Percentiles rank a stretch among this genome's conserved stretches.
Evolutionary conservation across 2,329 filamentous ascomycete genomes (phyloP).

Genomic region (Epichloe bromicola): DNA sequence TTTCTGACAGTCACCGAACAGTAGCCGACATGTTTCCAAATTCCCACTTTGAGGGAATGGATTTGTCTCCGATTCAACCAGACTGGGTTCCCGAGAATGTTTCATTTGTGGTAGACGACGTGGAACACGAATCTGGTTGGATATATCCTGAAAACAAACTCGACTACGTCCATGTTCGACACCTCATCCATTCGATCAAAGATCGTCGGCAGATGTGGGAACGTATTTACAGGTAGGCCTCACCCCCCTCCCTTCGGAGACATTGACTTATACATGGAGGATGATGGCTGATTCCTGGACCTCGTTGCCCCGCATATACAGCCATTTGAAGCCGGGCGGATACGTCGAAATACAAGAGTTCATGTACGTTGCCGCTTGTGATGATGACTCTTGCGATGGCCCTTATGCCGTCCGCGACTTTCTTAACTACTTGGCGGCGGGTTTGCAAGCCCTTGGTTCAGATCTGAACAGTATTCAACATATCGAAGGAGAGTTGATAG

Average conservation of each 20-base stretch:
- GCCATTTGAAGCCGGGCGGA: slow-evolving; percentile 38
- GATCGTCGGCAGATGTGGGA: slow-evolving; percentile 28
- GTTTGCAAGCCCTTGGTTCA: slow-evolving; percentile 27
- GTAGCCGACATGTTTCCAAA: slow-evolving; percentile 35
- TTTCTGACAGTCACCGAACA: slow-evolving; percentile 10
- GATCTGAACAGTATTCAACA: slow-evolving; percentile 27
- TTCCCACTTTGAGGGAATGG: slow-evolving; percentile 32
- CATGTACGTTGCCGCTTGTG: slow-evolving; percentile 26
- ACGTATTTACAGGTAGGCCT: slow-evolving; percentile 27
- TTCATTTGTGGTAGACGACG: slow-evolving; percentile 38
- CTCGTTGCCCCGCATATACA: slow-evolving; percentile 9
- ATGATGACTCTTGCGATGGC: slow-evolving; percentile 30
- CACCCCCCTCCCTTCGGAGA: neutral
- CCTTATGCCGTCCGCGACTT: slow-evolving; percentile 36
- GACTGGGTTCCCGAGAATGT: slow-evolving; percentile 37
- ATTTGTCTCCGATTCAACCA: slow-evolving; percentile 39
- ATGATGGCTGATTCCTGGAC: neutral
- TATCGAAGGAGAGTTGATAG: slow-evolving; percentile 22
- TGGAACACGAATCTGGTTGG: slow-evolving; percentile 38
- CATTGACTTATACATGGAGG: neutral
- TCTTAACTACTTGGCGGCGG: slow-evolving; percentile 25
- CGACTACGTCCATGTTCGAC: slow-evolving; percentile 37
- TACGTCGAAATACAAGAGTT: slow-evolving; percentile 38
- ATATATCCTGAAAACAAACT: slow-evolving; percentile 30
- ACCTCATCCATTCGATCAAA: slow-evolving; percentile 31